Base-by-base conservation (phyloP, 306 rosid genomes). In the Malus fusca region DNA sequence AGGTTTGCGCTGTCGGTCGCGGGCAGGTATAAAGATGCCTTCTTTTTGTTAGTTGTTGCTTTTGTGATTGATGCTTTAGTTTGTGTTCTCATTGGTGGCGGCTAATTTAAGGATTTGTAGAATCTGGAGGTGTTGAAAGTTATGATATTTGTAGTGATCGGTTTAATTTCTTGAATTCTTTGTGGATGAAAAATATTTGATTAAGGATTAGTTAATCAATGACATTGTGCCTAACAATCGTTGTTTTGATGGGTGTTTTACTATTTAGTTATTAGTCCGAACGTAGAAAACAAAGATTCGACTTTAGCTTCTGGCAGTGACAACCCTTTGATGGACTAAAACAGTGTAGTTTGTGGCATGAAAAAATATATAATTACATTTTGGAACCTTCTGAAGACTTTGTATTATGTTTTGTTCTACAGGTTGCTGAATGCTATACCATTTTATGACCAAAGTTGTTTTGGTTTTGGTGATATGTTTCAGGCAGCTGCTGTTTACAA, bases 1-100 rank as follows among this genome's bases (percentile, higher is more conserved):
- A 95, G 79, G 99, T 90, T n/a, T 95, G 99, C n/a, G 99, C 99
- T 1, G 99, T 90, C 2, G 97, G 97, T 23, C 90, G 97, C 19
- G 97, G 97, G 17, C 99, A 95, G 97, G 99, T 95, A 89, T 66
- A 66, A 42, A 26, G 11, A 15, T 66, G 58, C 43, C 13, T 42
- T 63, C 53, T 51, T 60, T 52, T 22, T 23, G 77, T 35, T 17
- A 28, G 17, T 37, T 59, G 6, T 59, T 28, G 11, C 3, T 21
- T 12, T 28, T 51, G 15, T 23, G 66, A 4, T 4, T 30, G 60
- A 7, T 13, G 11, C 19, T 73, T 18, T 21, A 33, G 70, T 14
- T 5, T 33, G 19, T 1, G 48, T 35, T 66, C 4, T 33, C 8
- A 37, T 37, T 66, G 48, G 8, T 35, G 51, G 48, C 10, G 46